Evolutionary conservation across 805 yeast genomes (phyloP).

Genomic region (Wickerhamomyces rabaulensis): DNA sequence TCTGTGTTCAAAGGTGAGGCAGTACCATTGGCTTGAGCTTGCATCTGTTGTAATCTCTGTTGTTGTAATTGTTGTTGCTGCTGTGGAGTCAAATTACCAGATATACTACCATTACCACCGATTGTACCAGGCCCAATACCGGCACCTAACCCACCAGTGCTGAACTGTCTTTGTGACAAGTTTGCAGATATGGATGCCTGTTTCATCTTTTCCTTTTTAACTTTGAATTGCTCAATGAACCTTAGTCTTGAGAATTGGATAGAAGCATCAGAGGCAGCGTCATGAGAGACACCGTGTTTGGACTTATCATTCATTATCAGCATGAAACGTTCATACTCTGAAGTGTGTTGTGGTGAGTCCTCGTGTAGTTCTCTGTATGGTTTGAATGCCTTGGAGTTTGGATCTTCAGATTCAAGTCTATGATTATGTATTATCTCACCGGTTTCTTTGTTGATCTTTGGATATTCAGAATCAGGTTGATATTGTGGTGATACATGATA

Average conservation of each 20-base stretch:
- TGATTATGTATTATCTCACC: constrained; percentile 31
- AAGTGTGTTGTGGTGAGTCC: constrained; percentile 66
- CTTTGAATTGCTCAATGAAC: constrained; percentile 81
- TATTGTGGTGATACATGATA: constrained; percentile 40
- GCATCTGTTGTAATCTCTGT: constrained; percentile 26
- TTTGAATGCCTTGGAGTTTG: constrained; percentile 33
- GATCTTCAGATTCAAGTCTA: constrained; percentile 34
- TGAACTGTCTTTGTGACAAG: constrained; percentile 14
- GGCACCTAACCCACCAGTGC: not conserved
- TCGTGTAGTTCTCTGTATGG: constrained; percentile 54
- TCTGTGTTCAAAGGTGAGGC: not conserved
- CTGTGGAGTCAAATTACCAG: constrained; percentile 22
- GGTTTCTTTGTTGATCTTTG: constrained; percentile 29
- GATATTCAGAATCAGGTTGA: constrained; percentile 43
- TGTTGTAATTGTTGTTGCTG: constrained; percentile 27
- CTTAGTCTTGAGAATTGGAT: constrained; percentile 80
- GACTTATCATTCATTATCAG: constrained; percentile 49
- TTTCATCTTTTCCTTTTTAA: constrained; percentile 53
- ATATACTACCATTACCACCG: not conserved
- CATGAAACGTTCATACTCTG: constrained; percentile 92
- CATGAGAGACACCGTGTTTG: constrained; percentile 28
- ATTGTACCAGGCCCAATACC: constrained; percentile 12
- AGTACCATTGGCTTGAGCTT: constrained; percentile 16
- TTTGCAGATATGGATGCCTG: constrained; percentile 33
- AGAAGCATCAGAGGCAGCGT: constrained; percentile 22